Evolutionary conservation across 495 filamentous ascomycete genomes (phyloP), one percentile per base, ranked within the genome.

Genomic region (Margaritispora aquatica): DNA sequence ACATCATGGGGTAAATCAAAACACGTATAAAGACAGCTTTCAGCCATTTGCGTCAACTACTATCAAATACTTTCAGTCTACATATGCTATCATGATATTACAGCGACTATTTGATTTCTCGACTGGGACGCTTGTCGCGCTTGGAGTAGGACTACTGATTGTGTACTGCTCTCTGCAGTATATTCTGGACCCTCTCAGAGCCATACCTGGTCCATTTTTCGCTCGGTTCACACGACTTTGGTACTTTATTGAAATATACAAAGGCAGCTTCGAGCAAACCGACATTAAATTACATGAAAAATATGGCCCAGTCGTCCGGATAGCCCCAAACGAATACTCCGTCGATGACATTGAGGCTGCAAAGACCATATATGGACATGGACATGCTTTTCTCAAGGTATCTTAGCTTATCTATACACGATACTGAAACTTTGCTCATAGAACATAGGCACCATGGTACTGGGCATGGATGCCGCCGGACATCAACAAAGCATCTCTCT

Each of bases 171-270:
- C 57, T 23, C 2, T 64, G 3, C 41, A 50, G 20, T 48, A 51
- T 26, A 22, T 61, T 20, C 57, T 60, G 17, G 60, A 66, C 56
- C 63, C 65, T n/a, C 71, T 85, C 0, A 68, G 69, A 20, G 62
- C 71, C 26, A 70, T 87, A 51, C 75, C 77, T 0, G 82, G 82
- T 15, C 84, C 83, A 0, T 71, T 74, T 41, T 68, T 77, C 47
- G 75, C 84, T 20, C 75, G 77, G 1, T 78, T 84, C 61, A 81
- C 79, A 7, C 74, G 77, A 23, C 61, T 80, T 20, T 87, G 84
- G 82, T 80, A 80, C 58, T 75, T 83, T 52, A 65, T 68, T 2
- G 71, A 67, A 9, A 66, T 81, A 21, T 69, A 66, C 20, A 60
- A 65, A 8, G 77, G 79, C 13, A 60, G 70, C 11, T 79, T 79